Conservation (phyloP, 1,284 basidiomycete species). For the Malassezia equina region DNA sequence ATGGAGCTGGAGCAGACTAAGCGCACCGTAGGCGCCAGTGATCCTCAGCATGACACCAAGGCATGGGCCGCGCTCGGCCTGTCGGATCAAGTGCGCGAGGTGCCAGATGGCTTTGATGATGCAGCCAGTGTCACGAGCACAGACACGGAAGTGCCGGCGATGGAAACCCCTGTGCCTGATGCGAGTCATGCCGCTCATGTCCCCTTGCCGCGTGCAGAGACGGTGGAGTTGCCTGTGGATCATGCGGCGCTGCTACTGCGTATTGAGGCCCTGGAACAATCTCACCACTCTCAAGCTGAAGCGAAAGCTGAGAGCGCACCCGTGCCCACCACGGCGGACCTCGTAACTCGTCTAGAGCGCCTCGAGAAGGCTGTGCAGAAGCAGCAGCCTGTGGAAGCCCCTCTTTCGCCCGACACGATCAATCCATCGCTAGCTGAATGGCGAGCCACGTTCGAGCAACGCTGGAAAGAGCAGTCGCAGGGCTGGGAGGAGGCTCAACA, state of each 20-base stretch:
- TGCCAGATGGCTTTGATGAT: slow-evolving; percentile 31
- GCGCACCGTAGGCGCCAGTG: slow-evolving; percentile 28
- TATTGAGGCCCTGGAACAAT: slow-evolving; percentile 58
- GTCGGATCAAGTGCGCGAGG: slow-evolving; percentile 14
- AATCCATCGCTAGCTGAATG: slow-evolving; percentile 1
- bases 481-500: slow-evolving; percentile 3
- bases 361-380: not conserved
- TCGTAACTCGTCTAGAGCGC: not conserved
- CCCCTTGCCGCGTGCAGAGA: slow-evolving; percentile 13
- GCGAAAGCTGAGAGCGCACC: no score
- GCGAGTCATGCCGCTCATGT: not conserved
- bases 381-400: not conserved
- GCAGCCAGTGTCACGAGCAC: slow-evolving; percentile 34
- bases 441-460: slow-evolving; percentile 8
- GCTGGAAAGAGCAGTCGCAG: slow-evolving; percentile 4
- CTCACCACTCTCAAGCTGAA: not conserved
- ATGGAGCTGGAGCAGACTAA: slow-evolving; percentile 47
- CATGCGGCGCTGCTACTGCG: slow-evolving; percentile 63
- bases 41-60: slow-evolving; percentile 6
- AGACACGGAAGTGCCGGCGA: slow-evolving; percentile 21
- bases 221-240: slow-evolving; percentile 27
- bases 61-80: slow-evolving; percentile 8
- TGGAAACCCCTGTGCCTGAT: not conserved
- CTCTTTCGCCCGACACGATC: not conserved
- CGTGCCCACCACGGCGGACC: no score